Evolutionary conservation across 306 rosid species (phyloP).

Genomic region (Hippophae gyantsensis): DNA sequence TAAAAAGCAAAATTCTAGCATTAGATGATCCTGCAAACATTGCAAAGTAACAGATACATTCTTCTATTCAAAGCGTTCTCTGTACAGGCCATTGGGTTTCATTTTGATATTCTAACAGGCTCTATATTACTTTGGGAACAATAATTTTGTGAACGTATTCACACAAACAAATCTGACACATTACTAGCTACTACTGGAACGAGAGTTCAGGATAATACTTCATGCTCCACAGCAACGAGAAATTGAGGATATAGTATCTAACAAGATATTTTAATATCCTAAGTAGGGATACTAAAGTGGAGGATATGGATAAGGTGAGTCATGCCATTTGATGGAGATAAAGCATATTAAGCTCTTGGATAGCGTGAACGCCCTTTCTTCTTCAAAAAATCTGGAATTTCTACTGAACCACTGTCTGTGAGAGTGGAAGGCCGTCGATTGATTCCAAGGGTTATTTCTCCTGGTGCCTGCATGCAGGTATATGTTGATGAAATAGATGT

Average conservation of each 20-base stretch:
- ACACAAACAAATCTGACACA: conserved; percentile 19
- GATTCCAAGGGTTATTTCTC: conserved; percentile 39
- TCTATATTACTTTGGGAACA: too few relatives aligned
- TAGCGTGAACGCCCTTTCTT: conserved; percentile 91
- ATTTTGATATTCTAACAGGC: too few relatives aligned
- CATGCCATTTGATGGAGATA: not conserved
- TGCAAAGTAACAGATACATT: too few relatives aligned
- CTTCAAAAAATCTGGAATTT: conserved; percentile 90
- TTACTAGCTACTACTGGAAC: conserved; percentile 27
- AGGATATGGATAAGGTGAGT: conserved; percentile 18
- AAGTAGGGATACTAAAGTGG: conserved; percentile 23
- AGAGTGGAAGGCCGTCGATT: conserved; percentile 55
- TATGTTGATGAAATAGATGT: conserved; percentile 10
- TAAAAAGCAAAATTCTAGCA: too few relatives aligned
- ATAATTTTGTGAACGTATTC: not conserved
- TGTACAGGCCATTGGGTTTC: too few relatives aligned
- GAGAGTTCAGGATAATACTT: conserved; percentile 19
- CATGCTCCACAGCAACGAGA: conserved; percentile 25
- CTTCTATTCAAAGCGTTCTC: too few relatives aligned
- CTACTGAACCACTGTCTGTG: conserved; percentile 58
- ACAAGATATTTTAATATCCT: conserved; percentile 22
- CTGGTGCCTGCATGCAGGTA: conserved; percentile 55
- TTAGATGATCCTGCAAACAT: too few relatives aligned
- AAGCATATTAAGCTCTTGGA: conserved; percentile 57
- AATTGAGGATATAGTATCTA: conserved; percentile 31